Evolutionary conservation across 805 yeast genomes (phyloP).

Genomic region (Torulaspora microellipsoides): DNA sequence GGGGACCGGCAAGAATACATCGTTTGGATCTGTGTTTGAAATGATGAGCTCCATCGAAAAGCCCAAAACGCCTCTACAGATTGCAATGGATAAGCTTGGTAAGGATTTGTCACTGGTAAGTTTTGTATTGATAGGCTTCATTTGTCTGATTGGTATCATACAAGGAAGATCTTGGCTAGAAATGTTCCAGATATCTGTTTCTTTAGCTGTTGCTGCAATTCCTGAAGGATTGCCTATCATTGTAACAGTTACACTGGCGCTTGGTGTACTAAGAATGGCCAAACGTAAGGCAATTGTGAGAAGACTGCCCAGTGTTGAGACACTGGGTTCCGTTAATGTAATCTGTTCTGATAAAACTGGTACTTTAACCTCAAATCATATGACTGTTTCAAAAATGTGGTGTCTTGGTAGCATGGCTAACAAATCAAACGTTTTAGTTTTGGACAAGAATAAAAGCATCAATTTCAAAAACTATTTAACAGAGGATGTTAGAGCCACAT

Average conservation of each 20-base stretch:
- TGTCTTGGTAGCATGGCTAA: constrained; percentile 53
- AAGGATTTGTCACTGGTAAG: constrained; percentile 81
- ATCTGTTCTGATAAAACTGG: constrained; percentile 58
- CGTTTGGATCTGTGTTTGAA: constrained; percentile 89
- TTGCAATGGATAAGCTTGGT: constrained; percentile 93
- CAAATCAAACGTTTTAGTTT: constrained; percentile 33
- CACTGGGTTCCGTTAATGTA: constrained; percentile 90
- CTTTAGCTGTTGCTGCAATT: constrained; percentile 97
- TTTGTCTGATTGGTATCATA: constrained; percentile 80
- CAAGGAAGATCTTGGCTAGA: constrained; percentile 96
- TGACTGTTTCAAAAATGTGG: constrained; percentile 86
- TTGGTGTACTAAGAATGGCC: constrained; percentile 97
- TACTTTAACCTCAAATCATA: constrained; percentile 83
- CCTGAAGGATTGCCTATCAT: constrained; percentile 99
- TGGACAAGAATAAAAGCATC: constrained; percentile 44
- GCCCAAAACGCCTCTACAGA: constrained; percentile 96
- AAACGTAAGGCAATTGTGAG: constrained; percentile 89
- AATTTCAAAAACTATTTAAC: constrained; percentile 44
- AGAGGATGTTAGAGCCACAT: constrained; percentile 48
- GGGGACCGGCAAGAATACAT: constrained; percentile 85
- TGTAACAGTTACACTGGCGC: constrained; percentile 93
- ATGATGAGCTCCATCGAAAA: constrained; percentile 95
- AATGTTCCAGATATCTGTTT: constrained; percentile 96
- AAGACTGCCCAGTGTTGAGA: constrained; percentile 91
- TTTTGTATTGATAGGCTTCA: constrained; percentile 84